These are phyloP conservation scores for Didymella sp. DNA, from an alignment of 2,329 filamentous ascomycete genomes.

Conservation along the genomic window DNA sequence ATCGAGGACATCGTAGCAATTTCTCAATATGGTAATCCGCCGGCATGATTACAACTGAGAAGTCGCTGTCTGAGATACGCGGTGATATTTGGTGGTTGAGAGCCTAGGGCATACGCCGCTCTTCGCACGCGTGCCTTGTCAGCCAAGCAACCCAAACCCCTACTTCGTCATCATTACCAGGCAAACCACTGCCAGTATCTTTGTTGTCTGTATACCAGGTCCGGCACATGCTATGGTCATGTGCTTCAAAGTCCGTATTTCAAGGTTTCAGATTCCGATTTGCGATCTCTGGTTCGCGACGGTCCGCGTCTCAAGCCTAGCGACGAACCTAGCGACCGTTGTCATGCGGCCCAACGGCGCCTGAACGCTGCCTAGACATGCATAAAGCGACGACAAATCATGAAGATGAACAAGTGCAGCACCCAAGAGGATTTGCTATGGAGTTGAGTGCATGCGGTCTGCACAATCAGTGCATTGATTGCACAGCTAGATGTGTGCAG, in stretches of 20 bases:
- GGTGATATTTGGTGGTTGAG: not conserved
- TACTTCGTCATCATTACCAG: not conserved
- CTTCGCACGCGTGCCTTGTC: not conserved
- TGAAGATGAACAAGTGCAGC: not conserved
- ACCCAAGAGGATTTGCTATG: not conserved
- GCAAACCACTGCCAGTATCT: not conserved
- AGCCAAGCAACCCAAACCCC: not conserved
- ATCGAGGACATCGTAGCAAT: not conserved
- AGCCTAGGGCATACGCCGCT: not conserved
- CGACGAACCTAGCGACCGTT: slow-evolving; percentile 13
- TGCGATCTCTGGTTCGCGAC: slow-evolving; percentile 19
- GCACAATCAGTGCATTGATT: not conserved
- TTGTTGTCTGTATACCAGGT: not conserved
- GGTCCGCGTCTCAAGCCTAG: slow-evolving; percentile 17
- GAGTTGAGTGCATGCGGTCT: not conserved
- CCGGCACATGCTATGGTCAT: not conserved
- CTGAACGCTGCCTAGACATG: slow-evolving; percentile 8
- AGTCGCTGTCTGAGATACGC: not conserved
- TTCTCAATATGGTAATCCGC: not conserved
- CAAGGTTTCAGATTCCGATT: slow-evolving; percentile 12
- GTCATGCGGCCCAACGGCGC: slow-evolving; percentile 9
- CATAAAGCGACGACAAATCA: slow-evolving; percentile 14
- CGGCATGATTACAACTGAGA: not conserved
- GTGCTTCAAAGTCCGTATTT: not conserved
- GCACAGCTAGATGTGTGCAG: not conserved